Percentiles rank a stretch among this genome's conserved stretches.
phyloP scores from a whole-genome alignment of 2,329 filamentous ascomycete genomes.

The Aspergillus aculeatus region DNA sequence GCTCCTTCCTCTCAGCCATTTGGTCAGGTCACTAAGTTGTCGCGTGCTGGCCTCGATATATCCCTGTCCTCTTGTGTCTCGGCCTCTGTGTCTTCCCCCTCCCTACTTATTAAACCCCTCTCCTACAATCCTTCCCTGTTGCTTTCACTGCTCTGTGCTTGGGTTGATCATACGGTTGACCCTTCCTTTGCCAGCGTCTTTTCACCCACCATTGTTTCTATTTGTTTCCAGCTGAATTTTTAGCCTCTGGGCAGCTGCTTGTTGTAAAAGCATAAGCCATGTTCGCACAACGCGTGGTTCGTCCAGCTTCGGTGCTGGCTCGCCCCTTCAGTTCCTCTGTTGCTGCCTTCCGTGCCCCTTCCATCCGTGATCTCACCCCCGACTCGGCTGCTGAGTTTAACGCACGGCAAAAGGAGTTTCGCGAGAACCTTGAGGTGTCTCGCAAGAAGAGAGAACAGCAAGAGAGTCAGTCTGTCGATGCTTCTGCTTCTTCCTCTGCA shows the following conservation, averaged over 20 bases:
- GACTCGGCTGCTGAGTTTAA: slow-evolving; percentile 74
- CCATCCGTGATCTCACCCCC: slow-evolving; percentile 79
- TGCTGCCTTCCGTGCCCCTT: slow-evolving; percentile 59
- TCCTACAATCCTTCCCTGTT: background rate
- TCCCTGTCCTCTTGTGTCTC: slow-evolving; percentile 15
- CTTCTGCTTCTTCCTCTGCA: slow-evolving; percentile 46
- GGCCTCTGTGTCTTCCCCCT: slow-evolving; percentile 11
- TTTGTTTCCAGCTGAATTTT: background rate
- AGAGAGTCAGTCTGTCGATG: slow-evolving; percentile 71
- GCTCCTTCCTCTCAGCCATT: slow-evolving; percentile 17
- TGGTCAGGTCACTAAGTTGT: slow-evolving; percentile 14
- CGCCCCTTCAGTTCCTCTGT: slow-evolving; percentile 61
- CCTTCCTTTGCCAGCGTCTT: background rate
- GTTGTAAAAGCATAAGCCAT: slow-evolving; percentile 28
- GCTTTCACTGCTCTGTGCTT: background rate
- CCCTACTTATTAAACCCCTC: background rate
- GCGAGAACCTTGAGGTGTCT: slow-evolving; percentile 73
- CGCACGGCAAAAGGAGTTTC: slow-evolving; percentile 79
- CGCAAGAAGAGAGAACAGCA: slow-evolving; percentile 74
- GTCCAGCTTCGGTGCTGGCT: slow-evolving; percentile 49
- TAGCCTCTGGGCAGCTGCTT: background rate
- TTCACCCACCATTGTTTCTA: background rate
- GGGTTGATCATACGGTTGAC: background rate
- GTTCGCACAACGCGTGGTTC: slow-evolving; percentile 51
- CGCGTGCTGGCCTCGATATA: slow-evolving; percentile 14